A percentile compares a stretch with the other conserved stretches of the same genome.
Evolutionary conservation across 306 rosid genomes (phyloP).

Genomic region (Cucurbita maxima): DNA sequence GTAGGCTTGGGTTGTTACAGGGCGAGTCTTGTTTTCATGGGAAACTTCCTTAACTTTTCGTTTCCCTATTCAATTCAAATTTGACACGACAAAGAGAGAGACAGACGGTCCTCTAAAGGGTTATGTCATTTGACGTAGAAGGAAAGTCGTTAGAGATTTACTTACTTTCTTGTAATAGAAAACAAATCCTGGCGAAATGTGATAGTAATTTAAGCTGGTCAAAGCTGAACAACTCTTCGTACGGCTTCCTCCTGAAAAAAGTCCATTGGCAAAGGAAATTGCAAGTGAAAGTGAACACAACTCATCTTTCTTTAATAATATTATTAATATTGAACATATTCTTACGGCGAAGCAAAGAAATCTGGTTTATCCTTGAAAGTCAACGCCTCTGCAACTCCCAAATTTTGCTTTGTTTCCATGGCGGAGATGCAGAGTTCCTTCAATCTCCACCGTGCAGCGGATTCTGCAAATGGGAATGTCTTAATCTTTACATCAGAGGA

Average conservation of each 20-base stretch:
- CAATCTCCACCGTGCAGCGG: neutral
- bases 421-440: conserved; percentile 8
- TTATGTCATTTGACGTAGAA: neutral
- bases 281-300: neutral
- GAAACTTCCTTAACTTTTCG: neutral
- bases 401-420: neutral
- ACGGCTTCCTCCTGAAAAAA: neutral
- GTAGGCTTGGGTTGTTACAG: too few species aligned
- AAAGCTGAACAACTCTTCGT: neutral
- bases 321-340: neutral
- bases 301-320: neutral
- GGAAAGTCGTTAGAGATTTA: neutral
- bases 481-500: conserved; percentile 27
- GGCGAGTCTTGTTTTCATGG: too few species aligned
- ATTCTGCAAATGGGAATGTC: conserved; percentile 14
- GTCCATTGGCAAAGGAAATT: neutral
- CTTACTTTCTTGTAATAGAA: neutral
- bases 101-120: neutral
- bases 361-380: neutral
- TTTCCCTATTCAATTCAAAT: neutral
- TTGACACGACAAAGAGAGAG: neutral
- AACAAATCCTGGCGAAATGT: neutral
- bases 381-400: neutral
- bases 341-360: neutral
- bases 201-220: neutral